Evolutionary conservation across 2,329 filamentous ascomycete genomes (phyloP).

Genomic region (Stachybotrys elegans): DNA sequence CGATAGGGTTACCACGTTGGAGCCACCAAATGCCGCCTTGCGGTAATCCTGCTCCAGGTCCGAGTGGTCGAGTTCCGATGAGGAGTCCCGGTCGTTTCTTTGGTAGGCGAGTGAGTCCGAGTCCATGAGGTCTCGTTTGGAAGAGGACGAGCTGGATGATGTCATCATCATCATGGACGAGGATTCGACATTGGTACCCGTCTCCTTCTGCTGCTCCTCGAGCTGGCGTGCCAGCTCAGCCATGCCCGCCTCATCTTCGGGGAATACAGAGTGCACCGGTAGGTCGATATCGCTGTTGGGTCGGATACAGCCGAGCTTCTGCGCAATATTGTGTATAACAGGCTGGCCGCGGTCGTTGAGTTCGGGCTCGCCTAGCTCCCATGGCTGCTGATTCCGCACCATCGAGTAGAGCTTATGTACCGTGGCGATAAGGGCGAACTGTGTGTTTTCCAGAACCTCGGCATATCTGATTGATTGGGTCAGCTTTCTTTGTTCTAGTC

Average conservation of each 20-base stretch:
- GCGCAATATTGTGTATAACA: conserved; percentile 60
- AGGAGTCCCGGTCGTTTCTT: conserved; percentile 45
- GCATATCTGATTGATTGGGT: conserved; percentile 58
- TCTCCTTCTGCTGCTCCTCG: conserved; percentile 38
- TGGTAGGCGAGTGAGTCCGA: too few species aligned
- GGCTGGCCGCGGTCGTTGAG: conserved; percentile 59
- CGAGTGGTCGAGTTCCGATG: conserved; percentile 50
- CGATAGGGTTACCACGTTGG: conserved; percentile 43
- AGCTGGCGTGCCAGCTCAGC: conserved; percentile 52
- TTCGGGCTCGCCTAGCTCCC: conserved; percentile 59
- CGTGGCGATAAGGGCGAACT: conserved; percentile 59
- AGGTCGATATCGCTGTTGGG: conserved; percentile 57
- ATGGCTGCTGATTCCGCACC: conserved; percentile 52
- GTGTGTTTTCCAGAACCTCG: conserved; percentile 60
- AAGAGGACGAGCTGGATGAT: conserved; percentile 16
- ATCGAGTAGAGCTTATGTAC: conserved; percentile 62
- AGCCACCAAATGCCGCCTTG: conserved; percentile 38
- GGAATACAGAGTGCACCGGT: conserved; percentile 53
- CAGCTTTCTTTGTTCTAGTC: too few species aligned
- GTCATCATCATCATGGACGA: conserved; percentile 22
- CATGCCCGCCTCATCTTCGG: conserved; percentile 56
- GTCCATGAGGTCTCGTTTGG: too few species aligned
- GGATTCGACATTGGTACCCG: too few species aligned
- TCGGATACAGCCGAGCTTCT: conserved; percentile 59
- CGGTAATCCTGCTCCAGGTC: conserved; percentile 52